A percentile compares a stretch with the other conserved stretches of the same genome.
These are phyloP conservation scores for Pseudogymnoascus sp. DNA, from an alignment of 2,329 filamentous ascomycete genomes.

Conservation along the genomic window DNA sequence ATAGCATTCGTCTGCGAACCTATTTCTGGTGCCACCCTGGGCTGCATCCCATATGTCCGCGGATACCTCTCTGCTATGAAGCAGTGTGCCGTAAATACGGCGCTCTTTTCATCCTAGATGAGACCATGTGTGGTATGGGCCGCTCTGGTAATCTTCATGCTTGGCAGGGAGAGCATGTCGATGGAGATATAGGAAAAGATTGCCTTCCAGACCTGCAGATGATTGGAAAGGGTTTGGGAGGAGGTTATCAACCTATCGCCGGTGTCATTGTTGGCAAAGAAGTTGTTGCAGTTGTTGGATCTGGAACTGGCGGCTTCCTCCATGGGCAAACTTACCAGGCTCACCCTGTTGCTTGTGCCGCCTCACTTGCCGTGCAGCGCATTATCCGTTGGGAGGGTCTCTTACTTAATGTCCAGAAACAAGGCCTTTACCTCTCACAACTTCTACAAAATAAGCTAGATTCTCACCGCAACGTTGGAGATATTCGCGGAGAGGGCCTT, in stretches of 20 bases:
- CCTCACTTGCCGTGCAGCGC: slow-evolving; percentile 53
- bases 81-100: slow-evolving; percentile 62
- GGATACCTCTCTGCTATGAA: slow-evolving; percentile 64
- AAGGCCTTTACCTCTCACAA: slow-evolving; percentile 42
- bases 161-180: slow-evolving; percentile 43
- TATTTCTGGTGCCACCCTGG: slow-evolving; percentile 60
- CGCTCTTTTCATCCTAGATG: slow-evolving; percentile 69
- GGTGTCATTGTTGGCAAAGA: slow-evolving; percentile 46
- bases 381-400: slow-evolving; percentile 50
- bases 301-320: slow-evolving; percentile 16
- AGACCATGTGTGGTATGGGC: slow-evolving; percentile 56
- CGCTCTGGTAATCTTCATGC: slow-evolving; percentile 46
- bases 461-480: slow-evolving; percentile 43
- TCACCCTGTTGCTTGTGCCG: slow-evolving; percentile 50
- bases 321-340: slow-evolving; percentile 52
- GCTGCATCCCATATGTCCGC: slow-evolving; percentile 55
- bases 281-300: slow-evolving; percentile 37
- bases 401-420: slow-evolving; percentile 46
- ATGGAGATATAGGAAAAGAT: neutral
- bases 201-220: slow-evolving; percentile 54
- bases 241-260: slow-evolving; percentile 54
- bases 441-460: slow-evolving; percentile 37
- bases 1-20: slow-evolving; percentile 60
- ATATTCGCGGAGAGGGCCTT: slow-evolving; percentile 52
- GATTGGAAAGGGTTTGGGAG: slow-evolving; percentile 58